These are phyloP conservation scores for Phytophthora hibernalis DNA, from an alignment of 352 stramenopile genomes.

Conservation along the genomic window DNA sequence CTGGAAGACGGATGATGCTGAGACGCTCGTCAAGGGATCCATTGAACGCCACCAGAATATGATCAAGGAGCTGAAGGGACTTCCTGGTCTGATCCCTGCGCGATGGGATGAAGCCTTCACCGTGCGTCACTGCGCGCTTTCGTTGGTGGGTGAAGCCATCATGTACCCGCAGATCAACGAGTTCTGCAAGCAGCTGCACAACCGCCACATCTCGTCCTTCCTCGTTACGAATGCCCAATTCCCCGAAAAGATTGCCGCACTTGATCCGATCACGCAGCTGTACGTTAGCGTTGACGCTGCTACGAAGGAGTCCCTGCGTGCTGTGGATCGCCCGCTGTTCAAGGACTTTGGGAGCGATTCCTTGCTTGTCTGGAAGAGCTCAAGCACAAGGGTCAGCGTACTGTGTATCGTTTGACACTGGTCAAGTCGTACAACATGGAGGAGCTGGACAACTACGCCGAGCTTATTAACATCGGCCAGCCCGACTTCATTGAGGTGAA, in stretches of 20 bases:
- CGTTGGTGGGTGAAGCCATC: constrained; percentile 97
- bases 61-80: constrained; percentile 96
- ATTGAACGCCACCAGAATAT: constrained; percentile 92
- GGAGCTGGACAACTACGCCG: constrained; percentile 95
- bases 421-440: constrained; percentile 99
- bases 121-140: constrained; percentile 97
- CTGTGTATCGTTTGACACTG: constrained; percentile 97
- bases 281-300: constrained; percentile 99
- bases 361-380: constrained; percentile 91
- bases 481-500: constrained; percentile 97
- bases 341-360: constrained; percentile 98
- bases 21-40: constrained; percentile 94
- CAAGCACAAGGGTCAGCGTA: constrained; percentile 96
- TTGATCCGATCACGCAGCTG: constrained; percentile 98
- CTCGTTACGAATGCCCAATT: constrained; percentile 99
- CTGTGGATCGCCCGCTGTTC: constrained; percentile 96
- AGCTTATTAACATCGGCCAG: constrained; percentile 92
- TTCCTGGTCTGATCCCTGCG: constrained; percentile 94
- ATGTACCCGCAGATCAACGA: constrained; percentile 99
- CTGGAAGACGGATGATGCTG: constrained; percentile 98
- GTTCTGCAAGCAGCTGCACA: constrained; percentile 96
- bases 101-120: constrained; percentile 96
- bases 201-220: constrained; percentile 96
- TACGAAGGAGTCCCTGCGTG: constrained; percentile 96
- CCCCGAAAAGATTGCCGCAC: constrained; percentile 94